phyloP scores from a whole-genome alignment of 2,329 filamentous ascomycete species.

The Neofusicoccum parvum region DNA sequence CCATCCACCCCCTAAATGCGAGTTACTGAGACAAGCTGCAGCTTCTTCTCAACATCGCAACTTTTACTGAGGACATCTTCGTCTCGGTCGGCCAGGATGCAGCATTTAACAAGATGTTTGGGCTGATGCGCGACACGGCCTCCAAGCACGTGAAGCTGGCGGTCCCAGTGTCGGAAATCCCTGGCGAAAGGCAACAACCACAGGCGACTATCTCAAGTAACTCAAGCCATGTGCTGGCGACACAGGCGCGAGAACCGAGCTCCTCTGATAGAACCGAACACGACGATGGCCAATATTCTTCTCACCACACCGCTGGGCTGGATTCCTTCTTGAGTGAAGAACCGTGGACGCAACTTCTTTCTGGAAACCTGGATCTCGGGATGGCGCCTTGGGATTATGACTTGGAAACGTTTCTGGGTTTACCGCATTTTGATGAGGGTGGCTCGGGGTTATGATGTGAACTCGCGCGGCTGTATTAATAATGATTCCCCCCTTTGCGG shows the following conservation, averaged over 20 bases:
- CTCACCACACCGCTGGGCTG: neutral
- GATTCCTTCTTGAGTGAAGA: neutral
- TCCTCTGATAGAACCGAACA: neutral
- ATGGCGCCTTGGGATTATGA: neutral
- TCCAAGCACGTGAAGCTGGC: neutral
- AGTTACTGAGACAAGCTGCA: neutral
- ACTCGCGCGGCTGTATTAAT: neutral
- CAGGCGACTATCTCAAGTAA: neutral
- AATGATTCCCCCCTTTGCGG: neutral
- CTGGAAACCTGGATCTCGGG: neutral
- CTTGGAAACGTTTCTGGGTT: neutral
- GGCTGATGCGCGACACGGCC: neutral
- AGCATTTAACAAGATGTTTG: neutral
- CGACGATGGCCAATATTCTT: neutral
- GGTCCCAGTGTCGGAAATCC: neutral
- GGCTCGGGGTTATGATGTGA: neutral
- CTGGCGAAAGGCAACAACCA: neutral
- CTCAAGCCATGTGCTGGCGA: neutral
- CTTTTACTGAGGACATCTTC: neutral
- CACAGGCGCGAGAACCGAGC: neutral
- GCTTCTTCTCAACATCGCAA: slow-evolving; percentile 2
- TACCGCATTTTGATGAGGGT: neutral
- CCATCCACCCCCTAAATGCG: too few species aligned
- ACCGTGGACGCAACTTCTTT: neutral
- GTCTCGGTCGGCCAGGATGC: neutral